Conservation (phyloP, 495 filamentous ascomycete species). For the Daldinia vernicosa region DNA sequence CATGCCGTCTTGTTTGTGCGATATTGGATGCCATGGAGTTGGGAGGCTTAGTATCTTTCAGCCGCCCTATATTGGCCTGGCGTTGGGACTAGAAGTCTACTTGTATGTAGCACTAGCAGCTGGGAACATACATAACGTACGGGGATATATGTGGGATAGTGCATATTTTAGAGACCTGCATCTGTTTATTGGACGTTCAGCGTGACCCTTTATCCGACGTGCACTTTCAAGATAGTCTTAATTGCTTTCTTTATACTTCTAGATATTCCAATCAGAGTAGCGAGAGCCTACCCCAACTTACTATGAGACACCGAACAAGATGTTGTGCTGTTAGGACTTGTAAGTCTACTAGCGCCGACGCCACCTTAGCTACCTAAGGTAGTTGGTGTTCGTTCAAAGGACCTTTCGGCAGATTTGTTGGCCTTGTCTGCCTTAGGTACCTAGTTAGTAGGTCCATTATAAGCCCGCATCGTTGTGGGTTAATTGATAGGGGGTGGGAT, state of each 20-base stretch:
- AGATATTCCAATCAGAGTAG: not conserved
- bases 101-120: not conserved
- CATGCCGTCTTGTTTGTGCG: not conserved
- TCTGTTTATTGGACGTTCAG: not conserved
- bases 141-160: not conserved
- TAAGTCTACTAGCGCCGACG: not conserved
- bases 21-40: constrained; percentile 4
- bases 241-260: not conserved
- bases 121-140: not conserved
- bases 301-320: not conserved
- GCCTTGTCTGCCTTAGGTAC: not conserved
- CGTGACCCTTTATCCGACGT: not conserved
- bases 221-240: not conserved
- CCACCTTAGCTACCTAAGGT: constrained; percentile 3
- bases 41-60: constrained; percentile 2
- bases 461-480: not conserved
- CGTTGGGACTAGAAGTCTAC: not conserved
- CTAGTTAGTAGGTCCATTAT: not conserved
- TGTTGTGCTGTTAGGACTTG: not conserved
- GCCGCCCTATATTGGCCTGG: not conserved
- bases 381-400: not conserved
- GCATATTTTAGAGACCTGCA: not conserved
- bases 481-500: not conserved
- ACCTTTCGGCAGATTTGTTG: not conserved
- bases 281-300: not conserved